These are phyloP conservation scores for Phytophthora parvispora DNA, from an alignment of 352 stramenopile species.

Conservation along the genomic window DNA sequence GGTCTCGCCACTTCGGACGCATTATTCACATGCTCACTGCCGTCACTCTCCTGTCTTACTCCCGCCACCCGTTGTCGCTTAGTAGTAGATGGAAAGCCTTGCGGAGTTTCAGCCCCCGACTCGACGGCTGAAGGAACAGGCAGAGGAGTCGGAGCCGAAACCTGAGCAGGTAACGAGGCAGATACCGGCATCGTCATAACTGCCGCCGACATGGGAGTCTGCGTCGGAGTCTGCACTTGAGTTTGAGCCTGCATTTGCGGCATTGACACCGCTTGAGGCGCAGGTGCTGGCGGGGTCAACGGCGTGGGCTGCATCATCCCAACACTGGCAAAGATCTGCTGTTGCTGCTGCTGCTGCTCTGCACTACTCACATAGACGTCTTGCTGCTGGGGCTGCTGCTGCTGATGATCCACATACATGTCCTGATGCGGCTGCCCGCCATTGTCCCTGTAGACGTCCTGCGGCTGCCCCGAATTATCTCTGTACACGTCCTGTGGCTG, in stretches of 20 bases:
- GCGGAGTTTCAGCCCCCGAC: slow-evolving; percentile 10
- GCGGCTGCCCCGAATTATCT: slow-evolving; percentile 2
- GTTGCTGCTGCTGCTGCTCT: slow-evolving; percentile 20
- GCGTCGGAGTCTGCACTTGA: background rate
- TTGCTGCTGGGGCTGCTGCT: slow-evolving; percentile 3
- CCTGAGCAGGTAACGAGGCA: background rate
- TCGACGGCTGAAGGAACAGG: slow-evolving; percentile 2
- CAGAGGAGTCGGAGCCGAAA: background rate
- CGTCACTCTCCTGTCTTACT: slow-evolving; percentile 7
- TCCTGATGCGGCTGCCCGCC: slow-evolving; percentile 5
- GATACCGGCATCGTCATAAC: background rate
- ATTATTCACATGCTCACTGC: background rate
- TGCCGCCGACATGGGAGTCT: background rate
- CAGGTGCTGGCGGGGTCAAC: slow-evolving; percentile 17
- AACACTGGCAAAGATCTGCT: slow-evolving; percentile 21
- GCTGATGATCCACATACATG: slow-evolving; percentile 4
- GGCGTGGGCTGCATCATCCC: slow-evolving; percentile 21
- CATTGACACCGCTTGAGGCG: too few relatives aligned
- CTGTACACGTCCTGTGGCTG: slow-evolving; percentile 9
- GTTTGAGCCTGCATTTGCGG: slow-evolving; percentile 5
- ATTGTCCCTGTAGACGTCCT: slow-evolving; percentile 11
- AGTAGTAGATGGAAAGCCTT: slow-evolving; percentile 4
- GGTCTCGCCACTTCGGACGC: background rate
- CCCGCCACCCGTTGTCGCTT: slow-evolving; percentile 22
- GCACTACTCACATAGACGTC: background rate